These are phyloP conservation scores for Herpotrichia juniperi DNA, from an alignment of 2,329 filamentous ascomycete genomes.

Conservation along the genomic window DNA sequence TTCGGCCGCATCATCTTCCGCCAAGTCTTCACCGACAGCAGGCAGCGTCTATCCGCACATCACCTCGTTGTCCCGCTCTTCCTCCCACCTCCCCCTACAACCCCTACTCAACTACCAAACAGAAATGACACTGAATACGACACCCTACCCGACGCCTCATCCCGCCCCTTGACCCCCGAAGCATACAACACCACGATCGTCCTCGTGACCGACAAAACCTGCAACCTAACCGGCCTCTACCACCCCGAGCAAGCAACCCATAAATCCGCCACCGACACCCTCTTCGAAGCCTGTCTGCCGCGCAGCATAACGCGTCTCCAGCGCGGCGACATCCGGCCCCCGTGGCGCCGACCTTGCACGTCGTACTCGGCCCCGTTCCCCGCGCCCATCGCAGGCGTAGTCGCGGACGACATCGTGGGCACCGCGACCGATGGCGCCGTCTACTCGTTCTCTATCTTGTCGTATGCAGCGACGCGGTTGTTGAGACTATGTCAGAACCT, in stretches of 20 bases:
- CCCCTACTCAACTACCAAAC: not conserved
- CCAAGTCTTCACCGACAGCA: conserved; percentile 37
- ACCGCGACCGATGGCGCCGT: conserved; percentile 60
- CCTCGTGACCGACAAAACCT: conserved; percentile 42
- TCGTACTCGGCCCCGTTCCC: not conserved
- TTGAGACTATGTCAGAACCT: conserved; percentile 77
- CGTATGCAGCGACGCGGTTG: conserved; percentile 67
- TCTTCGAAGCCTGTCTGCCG: conserved; percentile 52
- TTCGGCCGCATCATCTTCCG: conserved; percentile 22
- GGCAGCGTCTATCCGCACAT: conserved; percentile 31
- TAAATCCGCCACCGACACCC: conserved; percentile 32
- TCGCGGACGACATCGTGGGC: conserved; percentile 56
- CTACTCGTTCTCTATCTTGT: conserved; percentile 68
- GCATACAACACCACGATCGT: conserved; percentile 22
- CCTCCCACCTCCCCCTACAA: not conserved
- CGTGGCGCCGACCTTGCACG: conserved; percentile 34
- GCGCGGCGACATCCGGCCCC: conserved; percentile 51
- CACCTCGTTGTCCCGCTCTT: conserved; percentile 26
- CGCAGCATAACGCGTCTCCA: conserved; percentile 56
- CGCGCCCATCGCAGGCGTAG: conserved; percentile 45
- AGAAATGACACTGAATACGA: not conserved
- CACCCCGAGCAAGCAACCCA: conserved; percentile 23
- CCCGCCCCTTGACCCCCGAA: not conserved
- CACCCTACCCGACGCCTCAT: not conserved
- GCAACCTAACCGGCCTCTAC: conserved; percentile 36